Evolutionary conservation across 164 flowering plant genomes (phyloP).

Genomic region (Chimonanthus salicifolius): DNA sequence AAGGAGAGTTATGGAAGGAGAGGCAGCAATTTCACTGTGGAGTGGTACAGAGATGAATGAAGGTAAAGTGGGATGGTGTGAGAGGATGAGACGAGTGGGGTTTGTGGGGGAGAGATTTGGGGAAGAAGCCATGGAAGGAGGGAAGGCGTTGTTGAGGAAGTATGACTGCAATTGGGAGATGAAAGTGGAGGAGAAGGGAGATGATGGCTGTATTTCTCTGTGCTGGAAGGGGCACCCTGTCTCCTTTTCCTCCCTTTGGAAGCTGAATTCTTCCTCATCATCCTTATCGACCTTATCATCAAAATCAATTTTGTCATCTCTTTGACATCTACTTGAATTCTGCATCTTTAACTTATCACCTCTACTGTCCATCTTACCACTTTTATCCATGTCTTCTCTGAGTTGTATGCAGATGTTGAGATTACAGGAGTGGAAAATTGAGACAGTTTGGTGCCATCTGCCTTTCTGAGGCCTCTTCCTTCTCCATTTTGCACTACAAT

Average conservation of each 20-base stretch:
- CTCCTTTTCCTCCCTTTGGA: conserved; percentile 72
- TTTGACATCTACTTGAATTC: no score
- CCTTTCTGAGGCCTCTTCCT: no score
- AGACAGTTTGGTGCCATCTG: no score
- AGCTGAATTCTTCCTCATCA: background rate
- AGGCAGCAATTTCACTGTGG: conserved; percentile 51
- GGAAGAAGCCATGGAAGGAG: conserved; percentile 60
- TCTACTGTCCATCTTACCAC: no score
- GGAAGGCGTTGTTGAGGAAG: conserved; percentile 59
- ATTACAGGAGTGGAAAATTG: no score
- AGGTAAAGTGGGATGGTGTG: conserved; percentile 60
- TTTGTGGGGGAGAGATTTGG: conserved; percentile 44
- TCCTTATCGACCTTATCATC: no score
- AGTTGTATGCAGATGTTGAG: no score
- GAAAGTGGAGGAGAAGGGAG: conserved; percentile 39
- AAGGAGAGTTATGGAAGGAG: conserved; percentile 65
- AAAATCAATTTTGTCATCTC: no score
- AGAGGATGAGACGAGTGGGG: conserved; percentile 51
- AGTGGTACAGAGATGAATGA: conserved; percentile 52
- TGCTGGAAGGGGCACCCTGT: conserved; percentile 83
- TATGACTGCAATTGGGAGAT: conserved; percentile 74
- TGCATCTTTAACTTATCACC: no score
- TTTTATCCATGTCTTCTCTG: no score
- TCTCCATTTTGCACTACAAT: no score
- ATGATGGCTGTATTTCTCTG: conserved; percentile 40